Base-by-base conservation (phyloP, 345 rosid species). In the Pistacia atlantica region DNA sequence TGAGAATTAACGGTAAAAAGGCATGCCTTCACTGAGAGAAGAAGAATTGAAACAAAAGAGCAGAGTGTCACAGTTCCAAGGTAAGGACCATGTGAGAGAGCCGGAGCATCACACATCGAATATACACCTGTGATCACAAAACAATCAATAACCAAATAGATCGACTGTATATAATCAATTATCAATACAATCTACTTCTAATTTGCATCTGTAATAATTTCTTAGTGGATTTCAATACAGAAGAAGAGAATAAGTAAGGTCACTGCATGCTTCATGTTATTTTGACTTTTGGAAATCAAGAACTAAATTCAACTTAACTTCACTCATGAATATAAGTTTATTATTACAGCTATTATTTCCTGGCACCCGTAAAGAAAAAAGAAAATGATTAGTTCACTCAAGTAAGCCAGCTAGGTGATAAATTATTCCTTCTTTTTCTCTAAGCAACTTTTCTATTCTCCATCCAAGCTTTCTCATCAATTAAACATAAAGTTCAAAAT, bases 51-150 rank as follows among this genome's bases (percentile, higher is more conserved):
- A 71, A 84, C 74, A 65, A 90, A 60, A 45, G 98, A 95, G 80
- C 91, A 88, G 20, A 95, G 55, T 0, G 98, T 82, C 49, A 95
- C 98, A 51, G 94, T 89, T 81, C 98, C 98, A 8, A 93, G 86
- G 80, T 95, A 95, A 37, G 95, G 97, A 54, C 98, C 98, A 33
- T 95, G 93, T 0, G 98, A 93, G 46, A 93, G 87, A n/a, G 90
- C 89, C 18, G 97, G 89, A 3, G 82, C 91, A 70, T 95, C 90
- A 10, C 97, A 91, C 59, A 93, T 76, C 33, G 90, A 86, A 83
- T 91, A 93, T 71, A 91, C 97, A 91, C 97, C 98, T 95, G 90
- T 38, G 10, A 70, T 58, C 52, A 74, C 42, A 13, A 73, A 62
- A 31, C 60, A 65, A 42, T 22, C 52, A 33, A 52, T 4, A 71